phyloP scores from a whole-genome alignment of 1,284 basidiomycete species.

The Austroboletus niveus region DNA sequence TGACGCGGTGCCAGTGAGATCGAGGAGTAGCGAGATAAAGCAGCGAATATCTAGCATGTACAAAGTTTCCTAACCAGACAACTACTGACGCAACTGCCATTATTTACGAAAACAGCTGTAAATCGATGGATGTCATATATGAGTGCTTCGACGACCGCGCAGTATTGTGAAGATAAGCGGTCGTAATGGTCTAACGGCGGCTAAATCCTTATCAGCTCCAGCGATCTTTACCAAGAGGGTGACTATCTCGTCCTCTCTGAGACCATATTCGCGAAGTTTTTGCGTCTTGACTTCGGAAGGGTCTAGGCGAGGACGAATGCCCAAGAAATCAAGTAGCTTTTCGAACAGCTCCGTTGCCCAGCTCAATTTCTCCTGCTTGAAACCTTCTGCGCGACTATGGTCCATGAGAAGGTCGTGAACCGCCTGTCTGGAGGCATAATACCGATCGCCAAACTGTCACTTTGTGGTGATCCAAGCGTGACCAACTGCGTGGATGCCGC shows the following conservation, averaged over 20 bases:
- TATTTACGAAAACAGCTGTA: background rate
- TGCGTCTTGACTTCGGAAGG: constrained; percentile 24
- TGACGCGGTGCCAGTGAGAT: too few relatives aligned
- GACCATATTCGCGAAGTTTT: constrained; percentile 31
- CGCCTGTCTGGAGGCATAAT: constrained; percentile 18
- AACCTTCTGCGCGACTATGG: constrained; percentile 19
- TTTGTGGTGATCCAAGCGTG: constrained; percentile 32
- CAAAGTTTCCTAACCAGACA: too few relatives aligned
- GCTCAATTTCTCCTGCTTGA: constrained; percentile 23
- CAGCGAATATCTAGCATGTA: too few relatives aligned
- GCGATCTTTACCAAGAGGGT: constrained; percentile 21
- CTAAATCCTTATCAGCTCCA: constrained; percentile 23
- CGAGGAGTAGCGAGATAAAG: too few relatives aligned
- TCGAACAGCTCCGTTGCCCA: constrained; percentile 28
- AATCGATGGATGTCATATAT: constrained; percentile 8
- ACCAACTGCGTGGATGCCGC: constrained; percentile 17
- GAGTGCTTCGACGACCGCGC: constrained; percentile 12
- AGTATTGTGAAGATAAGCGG: constrained; percentile 5
- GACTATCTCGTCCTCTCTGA: constrained; percentile 25
- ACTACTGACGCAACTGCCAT: too few relatives aligned
- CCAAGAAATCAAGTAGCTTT: constrained; percentile 24
- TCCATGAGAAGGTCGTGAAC: constrained; percentile 27
- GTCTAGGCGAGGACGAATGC: constrained; percentile 23
- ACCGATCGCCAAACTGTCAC: constrained; percentile 26
- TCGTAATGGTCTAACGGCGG: constrained; percentile 10